These are phyloP conservation scores for Nicotiana obtusifolia DNA, from an alignment of 257 asterid species.

Conservation along the genomic window DNA sequence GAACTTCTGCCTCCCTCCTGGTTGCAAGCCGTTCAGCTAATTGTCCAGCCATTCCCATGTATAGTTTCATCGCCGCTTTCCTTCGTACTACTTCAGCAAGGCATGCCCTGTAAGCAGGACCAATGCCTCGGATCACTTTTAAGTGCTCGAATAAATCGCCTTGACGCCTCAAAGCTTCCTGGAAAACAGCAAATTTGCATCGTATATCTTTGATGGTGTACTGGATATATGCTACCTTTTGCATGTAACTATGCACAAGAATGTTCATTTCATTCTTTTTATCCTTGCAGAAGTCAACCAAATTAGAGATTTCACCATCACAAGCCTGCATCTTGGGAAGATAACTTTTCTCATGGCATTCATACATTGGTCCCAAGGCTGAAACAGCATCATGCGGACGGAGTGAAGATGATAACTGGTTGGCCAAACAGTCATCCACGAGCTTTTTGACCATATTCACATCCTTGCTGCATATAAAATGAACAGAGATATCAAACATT, in stretches of 20 bases:
- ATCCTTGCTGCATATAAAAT: conserved; percentile 69
- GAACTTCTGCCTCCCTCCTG: conserved; percentile 78
- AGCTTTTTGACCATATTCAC: conserved; percentile 88
- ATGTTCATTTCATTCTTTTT: conserved; percentile 86
- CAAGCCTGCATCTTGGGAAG: conserved; percentile 84
- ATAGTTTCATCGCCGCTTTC: conserved; percentile 86
- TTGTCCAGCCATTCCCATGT: conserved; percentile 97
- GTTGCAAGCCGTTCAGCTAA: conserved; percentile 91
- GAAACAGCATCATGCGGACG: conserved; percentile 99
- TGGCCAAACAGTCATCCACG: conserved; percentile 76
- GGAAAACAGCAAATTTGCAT: conserved; percentile 77
- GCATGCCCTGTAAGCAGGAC: conserved; percentile 90
- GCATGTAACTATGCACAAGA: conserved; percentile 85
- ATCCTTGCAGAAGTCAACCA: conserved; percentile 67
- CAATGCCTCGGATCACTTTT: conserved; percentile 83
- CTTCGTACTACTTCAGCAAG: conserved; percentile 94
- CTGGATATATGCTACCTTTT: conserved; percentile 84
- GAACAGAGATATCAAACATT: not conserved
- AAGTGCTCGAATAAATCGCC: conserved; percentile 83
- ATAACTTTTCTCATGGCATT: conserved; percentile 67
- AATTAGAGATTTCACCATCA: conserved; percentile 51
- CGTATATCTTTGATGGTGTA: conserved; percentile 76
- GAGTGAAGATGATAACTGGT: conserved; percentile 72
- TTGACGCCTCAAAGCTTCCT: conserved; percentile 91
- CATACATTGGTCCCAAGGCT: conserved; percentile 97